Conservation (phyloP, 2,329 filamentous ascomycete genomes). For the Atkinsonella texensis region DNA sequence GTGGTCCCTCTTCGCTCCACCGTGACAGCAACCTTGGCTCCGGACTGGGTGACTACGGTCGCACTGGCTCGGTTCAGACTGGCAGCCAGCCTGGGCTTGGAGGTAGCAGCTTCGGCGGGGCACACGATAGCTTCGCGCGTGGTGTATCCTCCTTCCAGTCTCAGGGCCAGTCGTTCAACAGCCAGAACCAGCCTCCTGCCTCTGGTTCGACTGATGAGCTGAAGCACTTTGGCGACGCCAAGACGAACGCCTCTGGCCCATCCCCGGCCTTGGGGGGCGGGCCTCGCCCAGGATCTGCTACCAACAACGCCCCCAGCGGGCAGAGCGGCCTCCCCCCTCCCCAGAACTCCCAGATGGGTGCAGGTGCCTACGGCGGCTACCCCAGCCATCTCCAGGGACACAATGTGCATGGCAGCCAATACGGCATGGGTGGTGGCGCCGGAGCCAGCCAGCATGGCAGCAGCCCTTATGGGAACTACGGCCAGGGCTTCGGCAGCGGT, state of each 20-base stretch:
- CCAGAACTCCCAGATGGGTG: constrained; percentile 42
- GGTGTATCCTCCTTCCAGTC: constrained; percentile 41
- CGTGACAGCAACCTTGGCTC: constrained; percentile 38
- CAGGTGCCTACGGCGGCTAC: constrained; percentile 37
- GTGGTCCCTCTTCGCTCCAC: constrained; percentile 37
- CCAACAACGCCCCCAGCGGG: constrained; percentile 36
- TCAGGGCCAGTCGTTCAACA: constrained; percentile 42
- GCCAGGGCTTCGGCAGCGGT: constrained; percentile 33
- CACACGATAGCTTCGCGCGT: constrained; percentile 44
- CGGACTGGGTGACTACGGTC: constrained; percentile 43
- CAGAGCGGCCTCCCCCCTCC: constrained; percentile 45
- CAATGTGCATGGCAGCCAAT: constrained; percentile 41
- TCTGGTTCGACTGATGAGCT: constrained; percentile 37
- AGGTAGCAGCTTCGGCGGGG: constrained; percentile 37
- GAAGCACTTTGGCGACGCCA: constrained; percentile 47
- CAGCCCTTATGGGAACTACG: constrained; percentile 42
- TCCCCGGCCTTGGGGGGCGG: constrained; percentile 42
- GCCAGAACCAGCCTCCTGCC: constrained; percentile 33
- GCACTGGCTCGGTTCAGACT: constrained; percentile 36
- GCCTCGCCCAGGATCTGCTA: constrained; percentile 45
- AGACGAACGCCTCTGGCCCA: constrained; percentile 36
- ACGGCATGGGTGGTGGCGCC: constrained; percentile 40
- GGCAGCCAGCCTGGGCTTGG: constrained; percentile 38
- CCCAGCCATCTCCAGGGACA: constrained; percentile 42
- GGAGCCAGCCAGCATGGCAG: constrained; percentile 40